These are phyloP conservation scores for Diplocarpon rosae DNA, from an alignment of 2,329 filamentous ascomycete genomes.

Conservation along the genomic window DNA sequence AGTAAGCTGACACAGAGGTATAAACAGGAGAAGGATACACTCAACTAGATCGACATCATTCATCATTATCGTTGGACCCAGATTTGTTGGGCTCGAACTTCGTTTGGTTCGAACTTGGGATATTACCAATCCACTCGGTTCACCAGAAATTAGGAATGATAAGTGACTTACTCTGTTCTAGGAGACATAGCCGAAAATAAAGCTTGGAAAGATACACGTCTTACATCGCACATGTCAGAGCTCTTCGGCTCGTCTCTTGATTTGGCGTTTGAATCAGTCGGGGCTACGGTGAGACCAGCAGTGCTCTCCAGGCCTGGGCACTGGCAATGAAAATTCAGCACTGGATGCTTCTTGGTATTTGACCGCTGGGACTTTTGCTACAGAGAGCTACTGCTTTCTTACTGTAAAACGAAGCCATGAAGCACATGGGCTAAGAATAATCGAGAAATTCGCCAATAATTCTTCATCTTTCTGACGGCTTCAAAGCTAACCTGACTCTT, in stretches of 20 bases:
- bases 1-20: background rate
- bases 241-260: constrained; percentile 41
- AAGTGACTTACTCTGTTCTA: background rate
- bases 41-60: constrained; percentile 11
- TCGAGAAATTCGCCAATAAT: constrained; percentile 37
- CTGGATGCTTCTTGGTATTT: constrained; percentile 23
- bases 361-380: constrained; percentile 27
- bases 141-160: too few species aligned
- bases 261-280: constrained; percentile 50
- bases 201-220: background rate
- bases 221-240: constrained; percentile 43
- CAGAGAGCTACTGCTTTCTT: constrained; percentile 34
- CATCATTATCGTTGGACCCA: background rate
- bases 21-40: constrained; percentile 9
- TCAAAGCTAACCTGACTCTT: constrained; percentile 15
- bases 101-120: background rate
- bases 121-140: constrained; percentile 7
- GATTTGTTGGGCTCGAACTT: background rate
- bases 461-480: constrained; percentile 10
- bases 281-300: constrained; percentile 33
- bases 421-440: constrained; percentile 42
- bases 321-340: constrained; percentile 24
- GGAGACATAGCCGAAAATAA: background rate
- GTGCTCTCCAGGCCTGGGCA: constrained; percentile 17
- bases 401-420: constrained; percentile 37